These are phyloP conservation scores for Besnoitia besnoiti DNA, from an alignment of 169 alveolate genomes.

Conservation along the genomic window DNA sequence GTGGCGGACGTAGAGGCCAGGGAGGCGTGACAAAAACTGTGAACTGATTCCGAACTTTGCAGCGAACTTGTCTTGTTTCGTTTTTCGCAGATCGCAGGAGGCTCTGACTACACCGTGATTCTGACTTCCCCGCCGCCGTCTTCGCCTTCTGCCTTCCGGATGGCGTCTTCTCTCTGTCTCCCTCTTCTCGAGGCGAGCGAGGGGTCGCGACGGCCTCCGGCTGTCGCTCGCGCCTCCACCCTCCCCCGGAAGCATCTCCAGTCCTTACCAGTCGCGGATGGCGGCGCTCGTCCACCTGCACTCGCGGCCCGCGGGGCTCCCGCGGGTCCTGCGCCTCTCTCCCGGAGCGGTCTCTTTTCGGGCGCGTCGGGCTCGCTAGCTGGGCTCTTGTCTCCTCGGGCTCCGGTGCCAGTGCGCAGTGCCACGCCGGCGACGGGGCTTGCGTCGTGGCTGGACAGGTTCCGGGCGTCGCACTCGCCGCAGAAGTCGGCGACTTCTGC, in stretches of 20 bases:
- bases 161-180: neutral
- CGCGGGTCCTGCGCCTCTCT: neutral
- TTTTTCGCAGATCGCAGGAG: slow-evolving; percentile 7
- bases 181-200: neutral
- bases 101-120: neutral
- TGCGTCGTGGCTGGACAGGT: too few species aligned
- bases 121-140: neutral
- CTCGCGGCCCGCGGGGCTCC: too few species aligned
- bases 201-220: too few species aligned
- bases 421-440: neutral
- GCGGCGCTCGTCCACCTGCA: too few species aligned
- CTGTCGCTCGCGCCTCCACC: too few species aligned
- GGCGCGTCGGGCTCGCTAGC: neutral
- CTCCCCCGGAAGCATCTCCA: too few species aligned
- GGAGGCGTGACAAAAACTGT: neutral
- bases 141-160: neutral
- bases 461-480: too few species aligned
- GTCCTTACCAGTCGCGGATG: too few species aligned
- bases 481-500: too few species aligned
- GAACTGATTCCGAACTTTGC: neutral
- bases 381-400: slow-evolving; percentile 7
- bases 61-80: neutral
- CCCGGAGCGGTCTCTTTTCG: too few species aligned
- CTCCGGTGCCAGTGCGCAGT: neutral
- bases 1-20: neutral